Evolutionary conservation across 1,284 basidiomycete genomes (phyloP).

Genomic region (Microbotryum intermedium): DNA sequence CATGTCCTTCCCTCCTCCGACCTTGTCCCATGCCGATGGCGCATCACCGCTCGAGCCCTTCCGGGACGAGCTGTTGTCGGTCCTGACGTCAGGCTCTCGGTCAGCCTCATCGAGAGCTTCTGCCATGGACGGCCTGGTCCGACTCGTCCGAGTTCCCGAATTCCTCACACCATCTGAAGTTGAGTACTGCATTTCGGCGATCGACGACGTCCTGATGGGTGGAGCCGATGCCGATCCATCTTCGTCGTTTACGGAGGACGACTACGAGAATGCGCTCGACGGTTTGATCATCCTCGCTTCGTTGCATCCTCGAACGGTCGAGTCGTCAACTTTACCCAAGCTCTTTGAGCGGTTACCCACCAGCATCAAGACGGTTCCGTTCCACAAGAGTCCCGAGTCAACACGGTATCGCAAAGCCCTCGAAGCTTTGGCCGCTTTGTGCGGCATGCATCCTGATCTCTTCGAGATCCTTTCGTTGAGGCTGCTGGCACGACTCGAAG

Average conservation of each 20-base stretch:
- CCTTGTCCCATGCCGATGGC: constrained; percentile 6
- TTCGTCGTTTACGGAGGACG: constrained; percentile 39
- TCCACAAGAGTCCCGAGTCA: constrained; percentile 46
- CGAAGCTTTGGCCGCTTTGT: constrained; percentile 63
- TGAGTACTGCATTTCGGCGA: constrained; percentile 64
- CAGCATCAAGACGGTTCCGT: background rate
- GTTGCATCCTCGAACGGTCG: constrained; percentile 50
- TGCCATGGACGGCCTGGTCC: constrained; percentile 56
- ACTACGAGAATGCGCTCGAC: constrained; percentile 55
- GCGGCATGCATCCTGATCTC: constrained; percentile 56
- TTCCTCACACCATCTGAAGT: constrained; percentile 65
- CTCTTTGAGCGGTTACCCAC: constrained; percentile 58
- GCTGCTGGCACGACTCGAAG: constrained; percentile 67
- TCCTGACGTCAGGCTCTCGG: constrained; percentile 48
- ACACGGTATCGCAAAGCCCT: constrained; percentile 61
- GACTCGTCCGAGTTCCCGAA: constrained; percentile 54
- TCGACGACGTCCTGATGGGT: constrained; percentile 58
- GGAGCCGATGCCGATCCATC: constrained; percentile 42
- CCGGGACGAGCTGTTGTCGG: constrained; percentile 66
- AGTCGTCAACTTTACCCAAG: constrained; percentile 66
- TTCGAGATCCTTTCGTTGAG: constrained; percentile 78
- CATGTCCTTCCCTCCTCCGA: constrained; percentile 1
- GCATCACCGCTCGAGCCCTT: constrained; percentile 51
- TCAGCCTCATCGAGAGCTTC: constrained; percentile 34
- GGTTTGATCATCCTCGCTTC: constrained; percentile 60